Evolutionary conservation across 73 alveolate genomes (phyloP).

Genomic region (Paramecium primaurelia): DNA sequence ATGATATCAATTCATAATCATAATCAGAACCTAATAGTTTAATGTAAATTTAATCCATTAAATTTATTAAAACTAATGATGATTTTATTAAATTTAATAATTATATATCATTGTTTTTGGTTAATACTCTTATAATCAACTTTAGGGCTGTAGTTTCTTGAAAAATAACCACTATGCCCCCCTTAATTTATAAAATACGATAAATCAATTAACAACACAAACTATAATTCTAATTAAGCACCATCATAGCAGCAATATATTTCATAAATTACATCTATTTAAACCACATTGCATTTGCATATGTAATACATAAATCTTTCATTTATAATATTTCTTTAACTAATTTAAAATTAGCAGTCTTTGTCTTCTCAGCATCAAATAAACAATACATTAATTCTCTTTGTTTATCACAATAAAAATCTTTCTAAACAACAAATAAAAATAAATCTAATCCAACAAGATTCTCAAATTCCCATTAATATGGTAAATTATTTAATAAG

Average conservation of each 20-base stretch:
- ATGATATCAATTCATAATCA: constrained; percentile 40
- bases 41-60: constrained; percentile 10
- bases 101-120: not conserved
- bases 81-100: constrained; percentile 37
- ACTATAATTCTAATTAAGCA: not conserved
- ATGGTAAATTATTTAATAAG: not conserved
- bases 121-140: not conserved
- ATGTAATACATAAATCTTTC: not conserved
- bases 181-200: not conserved
- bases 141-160: constrained; percentile 13
- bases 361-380: constrained; percentile 46
- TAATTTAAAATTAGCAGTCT: not conserved
- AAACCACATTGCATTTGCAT: constrained; percentile 48
- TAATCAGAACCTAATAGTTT: constrained; percentile 42
- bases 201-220: constrained; percentile 5
- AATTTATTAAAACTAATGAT: not conserved
- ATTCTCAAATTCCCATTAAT: constrained; percentile 28
- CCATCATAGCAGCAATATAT: constrained; percentile 48
- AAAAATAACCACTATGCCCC: constrained; percentile 23
- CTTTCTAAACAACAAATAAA: constrained; percentile 18
- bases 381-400: constrained; percentile 42
- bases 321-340: constrained; percentile 11
- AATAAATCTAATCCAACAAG: not conserved
- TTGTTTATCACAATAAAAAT: constrained; percentile 29
- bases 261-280: constrained; percentile 35